These are phyloP conservation scores for Phytophthora idaei DNA, from an alignment of 352 stramenopile species.

Conservation along the genomic window DNA sequence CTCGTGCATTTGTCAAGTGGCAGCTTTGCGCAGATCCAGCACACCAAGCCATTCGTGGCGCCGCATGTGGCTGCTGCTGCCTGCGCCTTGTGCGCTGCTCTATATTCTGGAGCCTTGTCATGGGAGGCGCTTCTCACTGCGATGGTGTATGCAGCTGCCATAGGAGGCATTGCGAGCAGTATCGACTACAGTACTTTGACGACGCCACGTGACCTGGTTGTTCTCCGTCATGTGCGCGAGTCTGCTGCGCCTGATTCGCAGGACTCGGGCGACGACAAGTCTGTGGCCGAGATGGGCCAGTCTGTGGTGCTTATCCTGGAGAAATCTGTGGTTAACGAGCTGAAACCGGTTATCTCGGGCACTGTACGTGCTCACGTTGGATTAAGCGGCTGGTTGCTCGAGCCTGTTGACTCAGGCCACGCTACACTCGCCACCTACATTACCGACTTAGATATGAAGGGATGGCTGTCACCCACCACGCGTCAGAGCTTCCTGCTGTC, in stretches of 20 bases:
- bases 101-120: slow-evolving; percentile 44
- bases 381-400: slow-evolving; percentile 76
- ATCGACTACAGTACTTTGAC: slow-evolving; percentile 62
- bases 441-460: slow-evolving; percentile 68
- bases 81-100: slow-evolving; percentile 45
- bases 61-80: slow-evolving; percentile 53
- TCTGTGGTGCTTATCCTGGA: slow-evolving; percentile 78
- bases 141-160: slow-evolving; percentile 56
- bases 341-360: slow-evolving; percentile 50
- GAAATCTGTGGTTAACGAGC: slow-evolving; percentile 80
- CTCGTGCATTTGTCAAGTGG: slow-evolving; percentile 71
- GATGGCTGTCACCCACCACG: slow-evolving; percentile 53
- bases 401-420: slow-evolving; percentile 62
- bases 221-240: slow-evolving; percentile 78
- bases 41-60: slow-evolving; percentile 55
- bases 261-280: slow-evolving; percentile 38
- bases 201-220: slow-evolving; percentile 66
- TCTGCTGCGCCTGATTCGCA: slow-evolving; percentile 53
- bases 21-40: slow-evolving; percentile 42
- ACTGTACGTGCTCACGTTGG: slow-evolving; percentile 66
- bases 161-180: slow-evolving; percentile 51
- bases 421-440: slow-evolving; percentile 77
- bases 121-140: slow-evolving; percentile 55
- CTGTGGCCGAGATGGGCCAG: slow-evolving; percentile 54
- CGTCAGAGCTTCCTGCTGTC: slow-evolving; percentile 58